Percentiles rank a stretch among this genome's conserved stretches.
Conservation (phyloP, 768 basidiomycete species). For the Termitomyces bulborhizus region DNA sequence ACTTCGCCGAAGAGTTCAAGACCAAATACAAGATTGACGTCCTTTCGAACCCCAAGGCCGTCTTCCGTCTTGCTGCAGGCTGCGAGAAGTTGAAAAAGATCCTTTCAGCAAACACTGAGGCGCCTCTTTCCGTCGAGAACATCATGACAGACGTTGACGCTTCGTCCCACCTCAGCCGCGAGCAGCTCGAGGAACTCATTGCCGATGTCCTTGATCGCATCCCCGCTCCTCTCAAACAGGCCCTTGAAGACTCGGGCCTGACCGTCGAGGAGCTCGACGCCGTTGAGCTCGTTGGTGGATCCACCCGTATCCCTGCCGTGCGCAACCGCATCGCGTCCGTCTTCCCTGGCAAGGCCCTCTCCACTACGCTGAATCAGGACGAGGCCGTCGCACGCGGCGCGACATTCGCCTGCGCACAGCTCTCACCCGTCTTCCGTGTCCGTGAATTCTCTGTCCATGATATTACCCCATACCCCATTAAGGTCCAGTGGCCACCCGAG, state of each 20-base stretch:
- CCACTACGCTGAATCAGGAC: slow-evolving; percentile 94
- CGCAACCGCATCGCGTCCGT: slow-evolving; percentile 80
- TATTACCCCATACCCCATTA: slow-evolving; percentile 83
- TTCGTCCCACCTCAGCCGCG: slow-evolving; percentile 76
- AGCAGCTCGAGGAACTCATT: slow-evolving; percentile 77
- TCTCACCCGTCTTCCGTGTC: slow-evolving; percentile 96
- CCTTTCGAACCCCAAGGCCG: slow-evolving; percentile 82
- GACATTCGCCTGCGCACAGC: slow-evolving; percentile 95
- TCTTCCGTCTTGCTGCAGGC: slow-evolving; percentile 81
- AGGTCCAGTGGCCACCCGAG: slow-evolving; percentile 77
- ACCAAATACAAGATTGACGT: slow-evolving; percentile 98
- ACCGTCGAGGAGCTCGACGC: slow-evolving; percentile 82
- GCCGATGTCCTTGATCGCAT: slow-evolving; percentile 72
- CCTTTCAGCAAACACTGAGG: slow-evolving; percentile 87
- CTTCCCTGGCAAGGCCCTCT: slow-evolving; percentile 80
- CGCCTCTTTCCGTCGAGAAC: slow-evolving; percentile 88
- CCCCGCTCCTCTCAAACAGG: slow-evolving; percentile 65
- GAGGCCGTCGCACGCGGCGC: slow-evolving; percentile 95
- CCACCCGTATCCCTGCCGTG: slow-evolving; percentile 89
- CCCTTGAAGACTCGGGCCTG: slow-evolving; percentile 75
- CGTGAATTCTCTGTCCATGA: slow-evolving; percentile 91
- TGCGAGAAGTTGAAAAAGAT: slow-evolving; percentile 97
- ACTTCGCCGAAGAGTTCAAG: slow-evolving; percentile 93
- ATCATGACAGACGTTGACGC: slow-evolving; percentile 97
- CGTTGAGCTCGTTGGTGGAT: slow-evolving; percentile 90